Conservation (phyloP, 2,329 filamentous ascomycete species). For the Talaromyces sp. region DNA sequence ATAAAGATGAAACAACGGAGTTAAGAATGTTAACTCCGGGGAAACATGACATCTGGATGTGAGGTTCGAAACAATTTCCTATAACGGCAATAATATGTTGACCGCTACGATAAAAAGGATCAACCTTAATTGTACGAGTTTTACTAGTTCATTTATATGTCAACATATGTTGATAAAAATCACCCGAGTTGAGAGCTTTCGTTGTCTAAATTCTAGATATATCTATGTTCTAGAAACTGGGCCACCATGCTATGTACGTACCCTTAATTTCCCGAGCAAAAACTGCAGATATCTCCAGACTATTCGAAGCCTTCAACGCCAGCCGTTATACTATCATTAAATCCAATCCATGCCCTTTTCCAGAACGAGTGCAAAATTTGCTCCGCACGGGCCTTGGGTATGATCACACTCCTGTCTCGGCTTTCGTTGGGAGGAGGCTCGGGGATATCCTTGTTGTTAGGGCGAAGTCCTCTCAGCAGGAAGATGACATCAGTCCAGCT, state of each 20-base stretch:
- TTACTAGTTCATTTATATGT: no score
- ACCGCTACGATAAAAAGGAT: no score
- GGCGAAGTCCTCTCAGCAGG: slow-evolving; percentile 32
- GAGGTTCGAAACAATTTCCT: neutral
- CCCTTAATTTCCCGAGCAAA: neutral
- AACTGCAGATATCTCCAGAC: neutral
- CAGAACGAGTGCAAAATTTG: neutral
- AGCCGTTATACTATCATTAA: neutral
- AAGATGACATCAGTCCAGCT: slow-evolving; percentile 40
- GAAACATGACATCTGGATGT: neutral
- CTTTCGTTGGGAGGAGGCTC: neutral
- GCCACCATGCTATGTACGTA: neutral
- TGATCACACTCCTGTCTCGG: neutral
- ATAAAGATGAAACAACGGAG: neutral
- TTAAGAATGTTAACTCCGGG: neutral
- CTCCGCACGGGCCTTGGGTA: neutral
- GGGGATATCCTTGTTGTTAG: slow-evolving; percentile 15
- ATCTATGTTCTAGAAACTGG: neutral
- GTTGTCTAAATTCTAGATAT: neutral
- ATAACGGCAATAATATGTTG: neutral
- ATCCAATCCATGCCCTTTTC: neutral
- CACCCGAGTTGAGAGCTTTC: neutral
- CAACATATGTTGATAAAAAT: no score
- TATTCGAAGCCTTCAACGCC: neutral
- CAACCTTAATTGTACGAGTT: no score